Base-by-base conservation (phyloP, 345 rosid genomes). In the Salix brachista region DNA sequence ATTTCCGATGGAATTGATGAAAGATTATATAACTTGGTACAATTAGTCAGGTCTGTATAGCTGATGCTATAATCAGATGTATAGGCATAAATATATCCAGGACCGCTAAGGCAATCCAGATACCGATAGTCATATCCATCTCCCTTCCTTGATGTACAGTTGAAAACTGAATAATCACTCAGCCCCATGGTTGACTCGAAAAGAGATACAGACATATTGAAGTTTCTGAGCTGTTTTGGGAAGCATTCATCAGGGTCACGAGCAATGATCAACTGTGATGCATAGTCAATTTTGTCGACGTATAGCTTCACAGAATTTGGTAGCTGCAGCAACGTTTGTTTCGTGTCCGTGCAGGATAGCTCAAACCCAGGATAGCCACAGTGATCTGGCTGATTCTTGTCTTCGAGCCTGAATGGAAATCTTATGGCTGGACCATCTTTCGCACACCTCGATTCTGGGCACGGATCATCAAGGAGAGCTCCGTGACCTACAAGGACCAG, bases 241-340 rank as follows among this genome's bases (percentile, higher is more conserved):
- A 64, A 26, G 70, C 83, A 80, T 1, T 21, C 3, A 21, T 42
- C 39, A 13, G 75, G 64, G 26, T 72, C 64, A 25, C 14, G 2
- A 0, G 60, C 76, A 14, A 56, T 11, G 17, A 80, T 72, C 3
- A 6, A 4, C 65, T 76, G 79, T 6, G n/a, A 2, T 34, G 12
- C 68, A 42, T 80, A 80, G 62, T 80, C 79, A 17, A 80, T 71
- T 16, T 8, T 3, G n/a, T 70, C 19, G 25, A 80, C 73, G 12
- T 37, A 21, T 6, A 80, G 10, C 3, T 70, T 71, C 10, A 76
- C 83, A 4, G 79, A 80, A 13, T 2, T 21, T 32, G 83, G 79
- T 2, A 80, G 83, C 61, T 70, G 52, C 8, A 80, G 64, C 4
- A 80, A 18, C 4, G 83, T 71, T 42, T 75, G 23, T 1, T 56